Evolutionary conservation across 129 eudicot species (phyloP), one percentile per base, ranked within the genome.

Genomic region (Flaveria bidentis): DNA sequence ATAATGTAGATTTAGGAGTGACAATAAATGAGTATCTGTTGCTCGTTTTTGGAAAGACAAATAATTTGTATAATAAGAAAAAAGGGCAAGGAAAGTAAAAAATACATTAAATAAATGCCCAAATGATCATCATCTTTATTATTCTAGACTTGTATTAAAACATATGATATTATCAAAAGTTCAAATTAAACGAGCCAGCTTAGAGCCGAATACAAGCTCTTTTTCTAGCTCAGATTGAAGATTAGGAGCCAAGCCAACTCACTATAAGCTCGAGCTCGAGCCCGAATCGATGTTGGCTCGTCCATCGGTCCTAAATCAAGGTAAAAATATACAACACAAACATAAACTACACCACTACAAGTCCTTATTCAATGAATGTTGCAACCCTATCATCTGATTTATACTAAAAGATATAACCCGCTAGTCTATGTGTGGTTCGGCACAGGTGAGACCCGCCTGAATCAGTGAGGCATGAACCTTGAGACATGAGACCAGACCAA

Each of bases 311-410:
- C 18, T 26, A 61, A 61, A 22, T 22, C 65, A 22, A 5, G 65
- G 7, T 13, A 61, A 39, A 47, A 16, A 79, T 63, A 49, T 52
- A 79, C 73, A 63, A 53, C 28, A 72, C 49, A 79, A 45, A 33
- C 70, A 67, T 67, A 66, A 66, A 60, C 52, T 47, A 67, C 80
- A 74, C 64, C 69, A 13, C 25, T 67, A 14, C 45, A 73, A 30
- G 75, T 22, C 52, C 67, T 80, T 65, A 73, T 80, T 80, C 69
- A 80, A 66, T 73, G 52, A 53, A 73, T 73, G 20, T 65, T 22
- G n/a, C 60, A 1, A 65, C 71, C 36, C 64, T 74, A 42, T 51
- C 58, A 72, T 80, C 44, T 80, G 47, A 69, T 80, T 23, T 73
- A 65, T 51, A 73, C 7, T 5, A 36, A 36, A 4, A 12, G 63